Evolutionary conservation across 441 rosid species (phyloP), one percentile per base, ranked within the genome.

Genomic region (Arabidopsis lyrata): DNA sequence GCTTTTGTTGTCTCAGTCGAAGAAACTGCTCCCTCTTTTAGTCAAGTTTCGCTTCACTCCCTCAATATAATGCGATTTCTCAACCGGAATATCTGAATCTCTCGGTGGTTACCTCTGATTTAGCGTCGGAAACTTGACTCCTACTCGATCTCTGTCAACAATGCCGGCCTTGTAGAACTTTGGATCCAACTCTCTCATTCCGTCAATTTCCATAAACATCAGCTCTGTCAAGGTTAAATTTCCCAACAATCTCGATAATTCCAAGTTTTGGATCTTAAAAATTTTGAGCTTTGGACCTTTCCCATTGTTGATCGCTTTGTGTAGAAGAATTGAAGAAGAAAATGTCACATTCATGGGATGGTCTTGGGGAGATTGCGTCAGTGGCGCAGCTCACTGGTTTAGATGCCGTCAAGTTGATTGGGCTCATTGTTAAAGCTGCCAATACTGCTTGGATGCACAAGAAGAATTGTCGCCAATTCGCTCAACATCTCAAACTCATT

Each of bases 391-490:
- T 95, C 7, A 74, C 89, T 5, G 99, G 99, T 15, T 57, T 92
- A 8, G 99, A 95, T 73, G 99, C 99, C 0, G 87, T 89, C 44
- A 81, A 87, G 76, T 75, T 95, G 32, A 92, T 92, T 12, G 98
- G 91, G 13, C 73, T 95, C 81, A 95, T 95, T 35, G 98, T 79
- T 24, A 86, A 83, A 79, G 96, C 99, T 6, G 97, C 99, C 0
- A 84, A 24, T 66, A 92, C 97, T 4, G 99, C 99, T 0, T 79
- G 97, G 68, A 89, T 92, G 98, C 99, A 95, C 80, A 95, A 92
- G 86, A 92, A 89, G 86, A 95, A 92, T 57, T 95, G 98, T 84
- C 85, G 87, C 67, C 97, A 92, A 71, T 95, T 95, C 58, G 99
- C 99, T 10, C 97, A 81, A 80, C 98, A 95, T 79, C 78, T 95